These are phyloP conservation scores for Coemansia sp. DNA, from an alignment of 192 early-diverging fungal species.

Conservation along the genomic window DNA sequence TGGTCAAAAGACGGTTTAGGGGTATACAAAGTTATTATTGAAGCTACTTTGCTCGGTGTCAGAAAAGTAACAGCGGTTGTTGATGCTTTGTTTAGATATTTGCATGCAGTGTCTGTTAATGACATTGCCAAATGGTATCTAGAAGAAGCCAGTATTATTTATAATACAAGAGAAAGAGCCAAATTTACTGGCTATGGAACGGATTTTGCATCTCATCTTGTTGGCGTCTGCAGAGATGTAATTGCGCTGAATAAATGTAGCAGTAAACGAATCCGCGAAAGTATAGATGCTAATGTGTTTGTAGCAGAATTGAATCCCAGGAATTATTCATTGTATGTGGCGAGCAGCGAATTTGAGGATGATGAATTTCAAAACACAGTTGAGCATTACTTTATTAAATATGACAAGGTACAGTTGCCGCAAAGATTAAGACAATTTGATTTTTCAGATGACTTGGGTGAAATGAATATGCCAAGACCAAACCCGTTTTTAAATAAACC, in stretches of 20 bases:
- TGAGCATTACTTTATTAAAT: neutral
- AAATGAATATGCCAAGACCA: neutral
- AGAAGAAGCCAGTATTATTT: neutral
- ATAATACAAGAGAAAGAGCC: neutral
- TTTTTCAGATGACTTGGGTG: neutral
- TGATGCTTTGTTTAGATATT: neutral
- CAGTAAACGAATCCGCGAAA: neutral
- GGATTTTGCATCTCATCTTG: neutral
- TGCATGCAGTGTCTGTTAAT: neutral
- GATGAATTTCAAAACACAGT: neutral
- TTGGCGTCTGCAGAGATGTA: neutral
- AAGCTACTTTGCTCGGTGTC: neutral
- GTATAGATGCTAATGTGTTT: neutral
- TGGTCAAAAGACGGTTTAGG: neutral
- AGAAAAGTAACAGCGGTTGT: neutral
- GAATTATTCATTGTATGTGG: neutral
- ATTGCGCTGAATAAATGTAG: neutral
- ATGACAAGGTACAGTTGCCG: neutral
- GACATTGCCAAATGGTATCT: neutral
- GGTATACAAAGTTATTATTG: neutral
- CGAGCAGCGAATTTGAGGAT: neutral
- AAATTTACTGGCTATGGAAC: neutral
- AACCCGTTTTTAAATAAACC: conserved; percentile 2
- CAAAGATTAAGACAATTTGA: neutral
- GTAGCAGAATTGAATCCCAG: neutral